Percentiles rank a stretch among this genome's conserved stretches.
These are phyloP conservation scores for Bipolaris zeicola DNA, from an alignment of 2,329 filamentous ascomycete species.

Conservation along the genomic window DNA sequence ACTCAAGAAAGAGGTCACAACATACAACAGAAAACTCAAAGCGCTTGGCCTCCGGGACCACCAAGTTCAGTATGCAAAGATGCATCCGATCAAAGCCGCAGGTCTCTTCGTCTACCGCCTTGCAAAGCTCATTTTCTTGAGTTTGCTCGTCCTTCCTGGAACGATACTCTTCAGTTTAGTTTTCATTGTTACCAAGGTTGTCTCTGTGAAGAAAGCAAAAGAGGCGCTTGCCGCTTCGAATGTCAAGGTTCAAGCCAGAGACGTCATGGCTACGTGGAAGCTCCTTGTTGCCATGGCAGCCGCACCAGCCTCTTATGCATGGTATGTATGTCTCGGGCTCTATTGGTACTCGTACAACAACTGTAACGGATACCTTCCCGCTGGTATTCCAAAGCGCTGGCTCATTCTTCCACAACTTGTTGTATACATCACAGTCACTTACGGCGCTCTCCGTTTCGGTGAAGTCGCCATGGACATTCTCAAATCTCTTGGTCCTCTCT, in stretches of 20 bases:
- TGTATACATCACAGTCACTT: slow-evolving; percentile 86
- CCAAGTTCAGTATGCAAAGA: slow-evolving; percentile 88
- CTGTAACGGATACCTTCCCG: slow-evolving; percentile 79
- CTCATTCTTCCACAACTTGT: slow-evolving; percentile 72
- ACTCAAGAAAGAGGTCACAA: slow-evolving; percentile 74
- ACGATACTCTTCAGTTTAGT: slow-evolving; percentile 75
- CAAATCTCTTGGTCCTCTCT: slow-evolving; percentile 87
- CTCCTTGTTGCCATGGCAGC: slow-evolving; percentile 49
- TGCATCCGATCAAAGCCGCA: slow-evolving; percentile 77
- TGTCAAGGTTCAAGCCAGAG: slow-evolving; percentile 48
- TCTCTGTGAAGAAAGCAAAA: slow-evolving; percentile 46
- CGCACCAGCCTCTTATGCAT: slow-evolving; percentile 42
- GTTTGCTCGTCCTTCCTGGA: slow-evolving; percentile 82
- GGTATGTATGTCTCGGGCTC: slow-evolving; percentile 40
- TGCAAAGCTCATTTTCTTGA: slow-evolving; percentile 75
- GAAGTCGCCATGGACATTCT: slow-evolving; percentile 99
- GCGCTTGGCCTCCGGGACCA: slow-evolving; percentile 90
- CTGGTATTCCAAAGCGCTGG: slow-evolving; percentile 72
- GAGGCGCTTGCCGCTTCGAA: slow-evolving; percentile 50
- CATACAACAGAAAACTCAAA: slow-evolving; percentile 85
- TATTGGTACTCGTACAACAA: slow-evolving; percentile 62
- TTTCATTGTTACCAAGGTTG: slow-evolving; percentile 46
- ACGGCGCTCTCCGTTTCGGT: slow-evolving; percentile 90
- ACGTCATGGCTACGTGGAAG: slow-evolving; percentile 52
- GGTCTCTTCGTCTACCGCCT: slow-evolving; percentile 79